A percentile compares a stretch with the other conserved stretches of the same genome.
These are phyloP conservation scores for Trichoderma erinaceum DNA, from an alignment of 495 filamentous ascomycete species.

Conservation along the genomic window DNA sequence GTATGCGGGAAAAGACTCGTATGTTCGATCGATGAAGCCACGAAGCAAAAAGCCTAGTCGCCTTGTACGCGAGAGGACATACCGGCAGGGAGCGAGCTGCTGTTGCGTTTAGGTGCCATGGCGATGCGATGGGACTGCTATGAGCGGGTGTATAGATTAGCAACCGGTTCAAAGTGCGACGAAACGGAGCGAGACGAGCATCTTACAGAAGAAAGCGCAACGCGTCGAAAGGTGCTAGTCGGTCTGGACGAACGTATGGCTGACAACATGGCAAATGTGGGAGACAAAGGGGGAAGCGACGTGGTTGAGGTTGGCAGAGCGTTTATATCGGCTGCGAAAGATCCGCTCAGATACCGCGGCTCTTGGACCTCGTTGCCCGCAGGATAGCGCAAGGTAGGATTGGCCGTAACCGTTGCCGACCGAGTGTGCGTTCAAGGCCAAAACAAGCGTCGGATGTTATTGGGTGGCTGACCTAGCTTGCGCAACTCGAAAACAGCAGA, in stretches of 20 bases:
- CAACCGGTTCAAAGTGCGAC: neutral
- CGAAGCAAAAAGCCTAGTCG: neutral
- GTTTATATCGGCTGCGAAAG: constrained; percentile 9
- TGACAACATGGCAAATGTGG: constrained; percentile 1
- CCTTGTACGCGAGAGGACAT: constrained; percentile 20
- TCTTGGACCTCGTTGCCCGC: neutral
- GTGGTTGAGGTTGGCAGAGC: neutral
- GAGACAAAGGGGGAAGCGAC: neutral
- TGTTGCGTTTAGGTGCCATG: constrained; percentile 52
- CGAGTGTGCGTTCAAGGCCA: neutral
- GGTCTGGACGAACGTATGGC: constrained; percentile 7
- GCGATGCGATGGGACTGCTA: constrained; percentile 31
- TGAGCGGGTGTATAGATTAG: constrained; percentile 1
- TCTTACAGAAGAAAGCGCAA: constrained; percentile 1
- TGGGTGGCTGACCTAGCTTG: neutral
- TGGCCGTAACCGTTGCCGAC: neutral
- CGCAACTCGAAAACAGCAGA: neutral
- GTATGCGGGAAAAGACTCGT: neutral
- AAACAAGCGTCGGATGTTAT: neutral
- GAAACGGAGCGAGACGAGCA: neutral
- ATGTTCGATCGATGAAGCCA: neutral
- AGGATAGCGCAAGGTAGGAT: neutral
- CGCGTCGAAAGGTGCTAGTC: constrained; percentile 14
- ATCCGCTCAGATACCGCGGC: constrained; percentile 10
- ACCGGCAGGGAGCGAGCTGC: constrained; percentile 57